Percentiles rank a stretch among this genome's conserved stretches.
These are phyloP conservation scores for Cyclotella baltica DNA, from an alignment of 108 stramenopile genomes.

Conservation along the genomic window DNA sequence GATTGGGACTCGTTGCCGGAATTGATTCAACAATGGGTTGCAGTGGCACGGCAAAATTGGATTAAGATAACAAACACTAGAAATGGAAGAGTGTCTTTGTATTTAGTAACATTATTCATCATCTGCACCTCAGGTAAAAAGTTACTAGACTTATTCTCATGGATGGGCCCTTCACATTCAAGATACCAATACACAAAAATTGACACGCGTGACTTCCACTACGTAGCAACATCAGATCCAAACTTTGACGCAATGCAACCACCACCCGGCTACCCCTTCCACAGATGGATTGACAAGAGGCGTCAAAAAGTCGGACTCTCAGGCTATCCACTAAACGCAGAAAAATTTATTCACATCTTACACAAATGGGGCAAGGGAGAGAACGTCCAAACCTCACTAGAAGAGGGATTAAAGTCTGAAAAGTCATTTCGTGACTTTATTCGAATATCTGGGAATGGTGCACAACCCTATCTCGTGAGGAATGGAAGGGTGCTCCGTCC, in stretches of 20 bases:
- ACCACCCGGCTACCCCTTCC: slow-evolving; percentile 35
- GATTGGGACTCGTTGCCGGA: not conserved
- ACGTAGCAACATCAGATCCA: slow-evolving; percentile 14
- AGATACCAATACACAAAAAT: slow-evolving; percentile 16
- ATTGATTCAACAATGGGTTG: not conserved
- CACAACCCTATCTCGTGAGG: slow-evolving; percentile 31
- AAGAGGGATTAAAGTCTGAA: slow-evolving; percentile 25
- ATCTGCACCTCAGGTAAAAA: not conserved
- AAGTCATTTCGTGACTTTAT: slow-evolving; percentile 22
- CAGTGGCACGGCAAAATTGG: slow-evolving; percentile 1
- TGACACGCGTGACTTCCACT: slow-evolving; percentile 24
- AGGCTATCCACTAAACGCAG: slow-evolving; percentile 33
- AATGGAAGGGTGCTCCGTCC: slow-evolving; percentile 34
- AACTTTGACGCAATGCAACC: slow-evolving; percentile 27
- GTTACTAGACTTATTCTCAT: slow-evolving; percentile 1
- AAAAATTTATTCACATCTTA: slow-evolving; percentile 39
- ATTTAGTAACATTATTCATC: not conserved
- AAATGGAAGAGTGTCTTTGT: not conserved
- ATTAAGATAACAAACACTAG: slow-evolving; percentile 1
- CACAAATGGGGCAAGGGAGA: slow-evolving; percentile 32
- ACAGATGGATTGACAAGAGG: slow-evolving; percentile 25
- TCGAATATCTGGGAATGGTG: slow-evolving; percentile 16
- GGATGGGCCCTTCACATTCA: not conserved
- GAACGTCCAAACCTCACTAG: slow-evolving; percentile 20
- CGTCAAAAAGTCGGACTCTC: slow-evolving; percentile 6